Evolutionary conservation across 495 filamentous ascomycete species (phyloP).

Genomic region (Ascodesmis nigricans): DNA sequence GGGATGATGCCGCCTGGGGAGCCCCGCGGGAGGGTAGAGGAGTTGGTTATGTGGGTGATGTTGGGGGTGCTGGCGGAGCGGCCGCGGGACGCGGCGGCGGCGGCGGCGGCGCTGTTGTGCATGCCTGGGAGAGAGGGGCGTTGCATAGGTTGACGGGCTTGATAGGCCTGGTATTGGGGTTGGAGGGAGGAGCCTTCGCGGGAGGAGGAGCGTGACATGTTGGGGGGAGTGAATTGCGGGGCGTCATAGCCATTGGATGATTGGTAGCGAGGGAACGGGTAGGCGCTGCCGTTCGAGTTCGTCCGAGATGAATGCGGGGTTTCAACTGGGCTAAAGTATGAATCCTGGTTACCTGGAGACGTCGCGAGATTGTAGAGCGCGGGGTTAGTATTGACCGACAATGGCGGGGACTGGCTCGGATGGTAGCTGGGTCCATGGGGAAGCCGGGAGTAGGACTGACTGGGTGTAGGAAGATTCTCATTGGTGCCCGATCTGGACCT

Average conservation of each 20-base stretch:
- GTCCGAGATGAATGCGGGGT: slow-evolving; percentile 66
- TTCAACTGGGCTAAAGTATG: slow-evolving; percentile 84
- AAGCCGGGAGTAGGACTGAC: slow-evolving; percentile 10
- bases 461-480: slow-evolving; percentile 35
- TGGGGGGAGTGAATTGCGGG: slow-evolving; percentile 53
- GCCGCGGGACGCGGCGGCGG: no score
- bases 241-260: slow-evolving; percentile 46
- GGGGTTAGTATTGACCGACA: slow-evolving; percentile 55
- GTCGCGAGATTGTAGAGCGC: slow-evolving; percentile 25
- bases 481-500: slow-evolving; percentile 56
- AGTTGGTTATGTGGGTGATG: slow-evolving; percentile 24
- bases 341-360: slow-evolving; percentile 29
- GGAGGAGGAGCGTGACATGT: slow-evolving; percentile 54
- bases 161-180: background rate
- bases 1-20: slow-evolving; percentile 28
- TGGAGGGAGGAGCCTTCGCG: slow-evolving; percentile 33
- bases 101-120: no score
- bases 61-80: slow-evolving; percentile 42
- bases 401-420: slow-evolving; percentile 32
- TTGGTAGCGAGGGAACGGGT: slow-evolving; percentile 55
- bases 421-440: slow-evolving; percentile 42
- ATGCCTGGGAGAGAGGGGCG: slow-evolving; percentile 68
- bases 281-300: slow-evolving; percentile 45
- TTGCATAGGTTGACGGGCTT: slow-evolving; percentile 39
- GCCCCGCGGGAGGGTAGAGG: slow-evolving; percentile 15